Base-by-base conservation (phyloP, 305 asterid genomes). In the Euphrasia arctica region DNA sequence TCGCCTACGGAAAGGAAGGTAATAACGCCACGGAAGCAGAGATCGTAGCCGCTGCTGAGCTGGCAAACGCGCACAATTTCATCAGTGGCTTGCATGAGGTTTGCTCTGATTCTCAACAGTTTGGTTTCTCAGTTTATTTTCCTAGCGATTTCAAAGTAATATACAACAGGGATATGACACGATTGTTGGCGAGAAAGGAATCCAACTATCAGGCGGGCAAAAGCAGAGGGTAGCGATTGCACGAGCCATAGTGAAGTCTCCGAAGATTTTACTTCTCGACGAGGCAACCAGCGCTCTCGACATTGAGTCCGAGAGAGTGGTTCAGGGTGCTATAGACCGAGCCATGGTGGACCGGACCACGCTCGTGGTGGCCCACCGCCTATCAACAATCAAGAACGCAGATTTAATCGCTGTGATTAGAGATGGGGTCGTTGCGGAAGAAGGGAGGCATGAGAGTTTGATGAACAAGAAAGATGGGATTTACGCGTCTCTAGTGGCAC, bases 251-350 rank as follows among this genome's bases (percentile, higher is more conserved):
- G 67, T 83, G 41, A 87, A 80, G 69, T 67, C 63, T 49, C 95
- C 95, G 3, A 81, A 74, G 71, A 79, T 85, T 13, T 27, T 87
- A 60, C 69, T 87, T n/a, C 74, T 85, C 0, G 92, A 87, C 28
- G 95, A 87, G 63, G 92, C 92, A 3, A 87, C 92, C 0, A 87
- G 92, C 58, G 92, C 95, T 11, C 81, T 88, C n/a, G 95, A 88
- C 50, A 78, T 84, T 0, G 95, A 85, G 14, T 88, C 92, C 0
- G 95, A 85, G 72, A 87, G 68, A 39, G 72, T 78, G 8, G 95
- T 85, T 9, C 90, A 88, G 67, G 85, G 74, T 62, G 87, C 90
- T 1, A 54, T 88, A 9, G 84, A 85, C 22, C 74, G 78, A 7
- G 92, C 77, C 8, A 73, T 70, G 80, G 72, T 70, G 32, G 77